Base-by-base conservation (phyloP, 495 filamentous ascomycete species). In the Staphylotrichum tortipilum region DNA sequence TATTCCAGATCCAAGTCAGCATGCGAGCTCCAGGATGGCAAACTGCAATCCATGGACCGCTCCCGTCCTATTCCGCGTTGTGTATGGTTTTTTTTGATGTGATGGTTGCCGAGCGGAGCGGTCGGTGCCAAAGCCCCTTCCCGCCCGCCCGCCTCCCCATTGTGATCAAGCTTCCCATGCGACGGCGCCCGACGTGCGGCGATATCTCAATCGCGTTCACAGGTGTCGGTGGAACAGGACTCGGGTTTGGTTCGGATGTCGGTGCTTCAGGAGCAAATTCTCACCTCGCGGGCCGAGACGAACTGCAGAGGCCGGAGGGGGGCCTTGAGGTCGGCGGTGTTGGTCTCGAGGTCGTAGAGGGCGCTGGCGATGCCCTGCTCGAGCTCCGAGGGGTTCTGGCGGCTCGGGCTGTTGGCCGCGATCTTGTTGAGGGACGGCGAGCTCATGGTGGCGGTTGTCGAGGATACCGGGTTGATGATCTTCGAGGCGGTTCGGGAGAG, bases 311-410 rank as follows among this genome's bases (percentile, higher is more conserved):
- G 94, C 59, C 92, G 80, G 66, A 98, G 84, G 48, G 87, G 80
- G 65, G 76, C 78, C 85, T 87, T 92, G 77, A 98, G 86, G 74
- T 98, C 92, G 67, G 86, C 73, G 66, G 89, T 94, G 81, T 94
- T 95, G 77, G 81, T 87, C 86, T 98, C 92, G 68, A 98, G 83
- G 61, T 98, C 92, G 77, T 84, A 94, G 55, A 98, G 85, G 75
- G 91, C 92, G 72, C 80, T 82, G 67, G 92, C 90, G 68, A 98
- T 92, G 76, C 70, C 85, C 66, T 77, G 82, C 86, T 98, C 92
- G 59, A 95, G 80, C 80, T 98, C 92, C 53, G 88, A 92, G 56
- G 92, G 92, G 71, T 81, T 88, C 69, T 84, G 78, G 76, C 89
- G 83, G 68, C 90, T 95, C 38, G 90, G 85, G 79, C 88, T 94